Conservation (phyloP, 345 rosid species). For the Fremontodendron californicum region DNA sequence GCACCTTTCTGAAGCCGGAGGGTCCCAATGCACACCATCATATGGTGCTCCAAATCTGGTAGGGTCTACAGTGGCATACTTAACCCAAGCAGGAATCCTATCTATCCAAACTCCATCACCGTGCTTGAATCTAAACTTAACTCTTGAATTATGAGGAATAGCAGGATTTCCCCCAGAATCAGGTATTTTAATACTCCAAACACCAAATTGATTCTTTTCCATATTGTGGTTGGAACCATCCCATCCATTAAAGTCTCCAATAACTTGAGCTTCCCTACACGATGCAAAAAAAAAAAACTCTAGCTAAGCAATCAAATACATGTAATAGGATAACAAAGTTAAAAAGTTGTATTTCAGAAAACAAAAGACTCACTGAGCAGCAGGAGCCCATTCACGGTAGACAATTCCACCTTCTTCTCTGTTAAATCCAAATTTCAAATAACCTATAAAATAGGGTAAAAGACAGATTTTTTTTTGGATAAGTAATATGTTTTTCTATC, state of each 20-base stretch:
- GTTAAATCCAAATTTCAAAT: constrained; percentile 64
- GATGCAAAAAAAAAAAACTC: constrained; percentile 13
- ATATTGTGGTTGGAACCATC: constrained; percentile 65
- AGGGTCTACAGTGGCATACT: constrained; percentile 62
- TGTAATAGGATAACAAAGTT: background rate
- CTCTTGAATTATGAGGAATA: constrained; percentile 71
- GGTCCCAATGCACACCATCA: constrained; percentile 81
- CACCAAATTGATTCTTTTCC: constrained; percentile 73
- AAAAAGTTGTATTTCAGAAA: constrained; percentile 1
- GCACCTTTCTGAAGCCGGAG: constrained; percentile 64
- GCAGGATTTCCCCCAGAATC: constrained; percentile 53
- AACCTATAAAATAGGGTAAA: constrained; percentile 42
- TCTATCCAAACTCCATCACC: constrained; percentile 59
- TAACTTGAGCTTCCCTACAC: constrained; percentile 65
- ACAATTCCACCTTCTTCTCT: constrained; percentile 55
- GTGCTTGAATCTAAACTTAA: constrained; percentile 65
- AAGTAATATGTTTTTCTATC: too few species aligned
- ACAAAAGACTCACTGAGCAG: constrained; percentile 56
- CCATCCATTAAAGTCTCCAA: constrained; percentile 86
- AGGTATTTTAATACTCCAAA: constrained; percentile 63
- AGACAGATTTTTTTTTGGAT: too few species aligned
- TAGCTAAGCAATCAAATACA: constrained; percentile 14
- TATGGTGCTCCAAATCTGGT: constrained; percentile 63
- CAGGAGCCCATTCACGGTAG: constrained; percentile 85
- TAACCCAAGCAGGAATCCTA: constrained; percentile 79